Evolutionary conservation across 164 flowering plant genomes (phyloP).

Genomic region (Umbilicus rupestris): DNA sequence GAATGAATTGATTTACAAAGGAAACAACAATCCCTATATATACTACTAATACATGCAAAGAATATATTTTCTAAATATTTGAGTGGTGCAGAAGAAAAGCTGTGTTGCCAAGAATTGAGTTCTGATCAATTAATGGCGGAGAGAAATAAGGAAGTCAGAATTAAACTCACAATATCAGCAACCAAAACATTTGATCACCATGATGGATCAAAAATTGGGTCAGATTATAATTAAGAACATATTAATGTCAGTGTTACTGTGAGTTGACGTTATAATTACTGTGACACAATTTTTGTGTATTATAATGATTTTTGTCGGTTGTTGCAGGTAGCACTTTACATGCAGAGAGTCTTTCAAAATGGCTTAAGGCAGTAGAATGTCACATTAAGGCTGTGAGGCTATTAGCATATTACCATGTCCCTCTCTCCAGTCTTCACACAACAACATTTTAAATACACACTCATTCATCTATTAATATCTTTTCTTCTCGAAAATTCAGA

Average conservation of each 20-base stretch:
- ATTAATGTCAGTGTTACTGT: neutral
- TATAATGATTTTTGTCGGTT: slow-evolving; percentile 7
- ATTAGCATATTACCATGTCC: slow-evolving; percentile 89
- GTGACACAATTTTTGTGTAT: too few relatives aligned
- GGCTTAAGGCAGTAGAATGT: slow-evolving; percentile 66
- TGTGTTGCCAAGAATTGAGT: too few relatives aligned
- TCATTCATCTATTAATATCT: too few relatives aligned
- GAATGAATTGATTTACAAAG: too few relatives aligned
- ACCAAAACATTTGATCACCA: neutral
- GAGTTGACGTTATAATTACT: too few relatives aligned
- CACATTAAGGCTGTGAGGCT: slow-evolving; percentile 93
- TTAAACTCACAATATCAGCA: neutral
- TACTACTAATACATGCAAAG: too few relatives aligned
- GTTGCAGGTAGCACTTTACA: slow-evolving; percentile 29
- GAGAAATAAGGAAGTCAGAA: neutral
- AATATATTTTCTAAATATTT: too few relatives aligned
- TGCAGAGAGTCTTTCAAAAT: slow-evolving; percentile 35
- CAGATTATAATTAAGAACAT: too few relatives aligned
- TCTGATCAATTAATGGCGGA: too few relatives aligned
- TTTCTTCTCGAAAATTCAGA: too few relatives aligned
- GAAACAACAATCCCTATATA: too few relatives aligned
- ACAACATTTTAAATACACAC: neutral
- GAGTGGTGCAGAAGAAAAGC: too few relatives aligned
- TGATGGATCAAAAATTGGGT: neutral
- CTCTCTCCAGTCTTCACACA: neutral